These are phyloP conservation scores for Westerdykella sp. DNA, from an alignment of 2,329 filamentous ascomycete genomes.

Conservation along the genomic window DNA sequence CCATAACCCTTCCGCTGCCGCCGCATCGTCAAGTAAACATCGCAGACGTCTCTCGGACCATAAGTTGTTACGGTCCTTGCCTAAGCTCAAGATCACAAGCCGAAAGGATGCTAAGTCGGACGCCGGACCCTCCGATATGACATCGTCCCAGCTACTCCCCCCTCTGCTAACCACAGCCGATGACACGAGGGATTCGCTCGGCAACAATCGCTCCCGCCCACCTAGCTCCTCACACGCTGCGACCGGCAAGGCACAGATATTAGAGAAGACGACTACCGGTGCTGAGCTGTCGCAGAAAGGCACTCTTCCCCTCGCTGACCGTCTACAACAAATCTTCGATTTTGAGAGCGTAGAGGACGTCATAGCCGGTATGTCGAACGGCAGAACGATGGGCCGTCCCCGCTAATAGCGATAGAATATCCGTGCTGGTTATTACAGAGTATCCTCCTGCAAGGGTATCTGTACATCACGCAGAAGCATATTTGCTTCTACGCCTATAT, in stretches of 20 bases:
- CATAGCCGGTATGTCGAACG: slow-evolving; percentile 57
- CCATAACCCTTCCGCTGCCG: slow-evolving; percentile 10
- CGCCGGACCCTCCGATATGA: slow-evolving; percentile 33
- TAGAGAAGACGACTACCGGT: slow-evolving; percentile 19
- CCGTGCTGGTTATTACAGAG: slow-evolving; percentile 90
- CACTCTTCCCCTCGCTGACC: slow-evolving; percentile 58
- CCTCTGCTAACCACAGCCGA: slow-evolving; percentile 20
- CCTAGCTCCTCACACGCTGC: too few species aligned
- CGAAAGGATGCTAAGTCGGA: slow-evolving; percentile 26
- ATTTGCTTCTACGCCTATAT: slow-evolving; percentile 97
- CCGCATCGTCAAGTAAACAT: slow-evolving; percentile 38
- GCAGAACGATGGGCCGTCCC: too few species aligned
- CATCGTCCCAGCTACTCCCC: slow-evolving; percentile 37
- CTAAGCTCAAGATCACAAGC: slow-evolving; percentile 45
- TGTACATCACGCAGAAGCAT: slow-evolving; percentile 90
- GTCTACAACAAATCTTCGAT: slow-evolving; percentile 60
- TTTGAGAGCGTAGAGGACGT: slow-evolving; percentile 80
- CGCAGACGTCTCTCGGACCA: slow-evolving; percentile 58
- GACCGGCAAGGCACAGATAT: too few species aligned
- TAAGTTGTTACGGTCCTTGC: slow-evolving; percentile 60
- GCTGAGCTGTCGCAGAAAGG: slow-evolving; percentile 15
- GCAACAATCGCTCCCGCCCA: too few species aligned
- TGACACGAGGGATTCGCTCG: too few species aligned
- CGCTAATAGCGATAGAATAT: slow-evolving; percentile 57
- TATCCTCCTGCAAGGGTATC: slow-evolving; percentile 84